Evolutionary conservation across 2,329 filamentous ascomycete genomes (phyloP).

Genomic region (Biscogniauxia mediterranea): DNA sequence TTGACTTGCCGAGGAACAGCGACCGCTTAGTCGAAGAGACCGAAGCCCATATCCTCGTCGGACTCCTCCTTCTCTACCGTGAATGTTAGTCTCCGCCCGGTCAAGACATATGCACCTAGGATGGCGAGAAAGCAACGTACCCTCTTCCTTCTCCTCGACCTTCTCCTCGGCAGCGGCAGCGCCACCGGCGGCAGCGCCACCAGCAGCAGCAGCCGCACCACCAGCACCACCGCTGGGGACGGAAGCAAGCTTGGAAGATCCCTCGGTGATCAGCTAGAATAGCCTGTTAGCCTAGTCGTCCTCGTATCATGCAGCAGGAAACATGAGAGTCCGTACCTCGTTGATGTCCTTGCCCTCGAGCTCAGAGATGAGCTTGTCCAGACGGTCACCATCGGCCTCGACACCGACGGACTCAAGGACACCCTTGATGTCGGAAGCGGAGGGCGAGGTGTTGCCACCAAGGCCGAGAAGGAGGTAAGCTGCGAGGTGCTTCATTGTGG

Average conservation of each 20-base stretch:
- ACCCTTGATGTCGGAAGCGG: slow-evolving; percentile 78
- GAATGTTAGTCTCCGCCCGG: slow-evolving; percentile 5
- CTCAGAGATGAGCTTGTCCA: slow-evolving; percentile 84
- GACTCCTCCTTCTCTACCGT: slow-evolving; percentile 62
- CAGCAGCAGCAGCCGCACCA: slow-evolving; percentile 66
- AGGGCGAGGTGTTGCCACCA: slow-evolving; percentile 87
- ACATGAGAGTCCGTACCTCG: slow-evolving; percentile 61
- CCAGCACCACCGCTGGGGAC: slow-evolving; percentile 89
- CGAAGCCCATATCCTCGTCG: slow-evolving; percentile 76
- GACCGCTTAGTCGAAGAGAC: slow-evolving; percentile 68
- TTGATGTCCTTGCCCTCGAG: slow-evolving; percentile 90
- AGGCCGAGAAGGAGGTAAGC: slow-evolving; percentile 97
- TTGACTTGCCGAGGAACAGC: slow-evolving; percentile 19
- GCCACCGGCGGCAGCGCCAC: slow-evolving; percentile 61
- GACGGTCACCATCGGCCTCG: slow-evolving; percentile 85
- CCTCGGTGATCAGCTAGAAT: slow-evolving; percentile 81
- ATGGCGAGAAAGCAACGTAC: slow-evolving; percentile 52
- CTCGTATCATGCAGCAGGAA: not conserved
- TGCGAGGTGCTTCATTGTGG: slow-evolving; percentile 99
- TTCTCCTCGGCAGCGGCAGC: slow-evolving; percentile 65
- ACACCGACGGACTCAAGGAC: slow-evolving; percentile 94
- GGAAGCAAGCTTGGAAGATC: slow-evolving; percentile 91
- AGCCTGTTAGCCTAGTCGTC: slow-evolving; percentile 17
- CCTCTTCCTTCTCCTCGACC: slow-evolving; percentile 67
- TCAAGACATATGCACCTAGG: not conserved